These are phyloP conservation scores for Xylaria curta DNA, from an alignment of 495 filamentous ascomycete species.

Conservation along the genomic window DNA sequence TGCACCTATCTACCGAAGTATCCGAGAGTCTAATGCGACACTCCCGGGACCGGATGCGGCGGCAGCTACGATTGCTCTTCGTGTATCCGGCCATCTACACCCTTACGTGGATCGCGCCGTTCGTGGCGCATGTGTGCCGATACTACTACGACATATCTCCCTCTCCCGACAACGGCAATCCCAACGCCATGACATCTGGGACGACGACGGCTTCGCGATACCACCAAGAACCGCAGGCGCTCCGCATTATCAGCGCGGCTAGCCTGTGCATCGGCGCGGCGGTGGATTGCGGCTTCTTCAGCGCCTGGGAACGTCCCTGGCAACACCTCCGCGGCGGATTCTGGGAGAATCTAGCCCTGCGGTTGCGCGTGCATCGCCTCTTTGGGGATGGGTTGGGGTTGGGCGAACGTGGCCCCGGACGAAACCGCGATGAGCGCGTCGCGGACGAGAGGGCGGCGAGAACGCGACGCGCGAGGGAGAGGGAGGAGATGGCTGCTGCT, in stretches of 20 bases:
- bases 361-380: conserved; percentile 26
- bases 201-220: background rate
- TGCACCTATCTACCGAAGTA: conserved; percentile 29
- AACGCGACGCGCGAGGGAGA: conserved; percentile 49
- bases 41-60: conserved; percentile 62
- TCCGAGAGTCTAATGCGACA: conserved; percentile 40
- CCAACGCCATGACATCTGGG: background rate
- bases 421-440: conserved; percentile 54
- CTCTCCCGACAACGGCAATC: background rate
- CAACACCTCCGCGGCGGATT: conserved; percentile 59
- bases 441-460: conserved; percentile 53
- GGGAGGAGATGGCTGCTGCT: conserved; percentile 18
- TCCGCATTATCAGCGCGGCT: conserved; percentile 62
- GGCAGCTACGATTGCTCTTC: conserved; percentile 72
- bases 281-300: conserved; percentile 71
- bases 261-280: conserved; percentile 66
- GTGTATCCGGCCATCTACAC: conserved; percentile 75
- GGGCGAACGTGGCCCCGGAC: conserved; percentile 34
- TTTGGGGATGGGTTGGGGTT: conserved; percentile 5
- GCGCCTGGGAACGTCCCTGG: conserved; percentile 72
- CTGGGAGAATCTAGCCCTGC: conserved; percentile 41
- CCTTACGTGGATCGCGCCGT: conserved; percentile 75
- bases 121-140: conserved; percentile 64
- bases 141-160: conserved; percentile 63
- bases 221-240: conserved; percentile 48